These are phyloP conservation scores for Chlorella sorokiniana DNA, from an alignment of 139 green algal species.

Conservation along the genomic window DNA sequence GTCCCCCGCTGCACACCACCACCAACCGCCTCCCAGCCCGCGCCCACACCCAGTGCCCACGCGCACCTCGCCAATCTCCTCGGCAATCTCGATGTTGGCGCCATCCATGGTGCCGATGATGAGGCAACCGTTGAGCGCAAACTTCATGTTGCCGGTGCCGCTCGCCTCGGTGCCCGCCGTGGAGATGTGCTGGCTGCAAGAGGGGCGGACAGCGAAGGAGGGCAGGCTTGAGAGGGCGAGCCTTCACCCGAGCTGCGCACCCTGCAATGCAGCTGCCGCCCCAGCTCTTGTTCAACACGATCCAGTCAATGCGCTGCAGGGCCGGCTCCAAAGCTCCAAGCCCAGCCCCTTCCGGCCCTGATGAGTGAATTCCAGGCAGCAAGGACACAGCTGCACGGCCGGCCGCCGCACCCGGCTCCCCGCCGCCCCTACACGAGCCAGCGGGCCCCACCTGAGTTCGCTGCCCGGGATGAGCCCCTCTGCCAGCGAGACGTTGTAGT, in stretches of 20 bases:
- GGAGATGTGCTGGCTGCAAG: constrained; percentile 91
- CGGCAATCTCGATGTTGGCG: constrained; percentile 98
- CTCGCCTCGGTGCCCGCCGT: constrained; percentile 97
- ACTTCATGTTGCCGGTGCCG: constrained; percentile 99
- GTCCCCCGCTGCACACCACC: too few relatives aligned
- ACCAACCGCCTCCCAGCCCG: background rate
- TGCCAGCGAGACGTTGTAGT: constrained; percentile 98
- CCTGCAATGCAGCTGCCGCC: too few relatives aligned
- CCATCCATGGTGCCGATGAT: constrained; percentile 97
- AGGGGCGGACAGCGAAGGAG: constrained; percentile 50
- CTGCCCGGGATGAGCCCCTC: constrained; percentile 91
- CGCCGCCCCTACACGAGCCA: too few relatives aligned
- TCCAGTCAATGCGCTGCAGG: too few relatives aligned
- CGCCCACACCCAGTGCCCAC: background rate
- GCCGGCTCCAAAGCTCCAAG: too few relatives aligned
- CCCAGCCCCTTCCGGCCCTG: too few relatives aligned
- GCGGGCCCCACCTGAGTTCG: constrained; percentile 78
- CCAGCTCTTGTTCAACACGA: too few relatives aligned
- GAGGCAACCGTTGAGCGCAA: constrained; percentile 97
- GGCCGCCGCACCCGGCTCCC: background rate
- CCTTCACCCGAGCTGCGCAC: too few relatives aligned
- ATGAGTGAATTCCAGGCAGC: too few relatives aligned
- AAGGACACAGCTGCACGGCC: constrained; percentile 31
- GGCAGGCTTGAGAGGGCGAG: background rate
- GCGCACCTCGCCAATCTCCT: constrained; percentile 47